phyloP scores from a whole-genome alignment of 176 grass and related monocot genomes.

The Secale cereale region DNA sequence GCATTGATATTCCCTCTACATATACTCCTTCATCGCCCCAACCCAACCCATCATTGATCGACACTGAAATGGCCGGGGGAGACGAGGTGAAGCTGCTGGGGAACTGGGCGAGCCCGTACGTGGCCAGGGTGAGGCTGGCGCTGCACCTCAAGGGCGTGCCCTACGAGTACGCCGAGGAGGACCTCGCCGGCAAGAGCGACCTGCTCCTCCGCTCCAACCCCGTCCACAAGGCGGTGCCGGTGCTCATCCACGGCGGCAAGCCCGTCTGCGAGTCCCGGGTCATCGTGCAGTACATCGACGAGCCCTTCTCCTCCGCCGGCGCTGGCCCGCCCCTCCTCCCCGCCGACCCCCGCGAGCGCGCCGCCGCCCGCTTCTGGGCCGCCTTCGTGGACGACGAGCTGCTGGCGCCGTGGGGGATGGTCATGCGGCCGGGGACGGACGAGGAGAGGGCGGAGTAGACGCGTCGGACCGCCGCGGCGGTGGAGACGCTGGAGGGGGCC shows the following conservation, averaged over 20 bases:
- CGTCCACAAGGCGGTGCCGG: slow-evolving; percentile 53
- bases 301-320: slow-evolving; percentile 2
- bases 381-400: slow-evolving; percentile 63
- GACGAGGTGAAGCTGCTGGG: slow-evolving; percentile 36
- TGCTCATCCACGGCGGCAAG: slow-evolving; percentile 52
- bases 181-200: slow-evolving; percentile 43
- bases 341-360: slow-evolving; percentile 3
- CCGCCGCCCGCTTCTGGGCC: slow-evolving; percentile 50
- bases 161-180: slow-evolving; percentile 52
- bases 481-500: slow-evolving; percentile 34
- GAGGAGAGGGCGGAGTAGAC: slow-evolving; percentile 15
- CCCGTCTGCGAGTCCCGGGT: slow-evolving; percentile 38
- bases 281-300: slow-evolving; percentile 61
- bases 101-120: slow-evolving; percentile 26
- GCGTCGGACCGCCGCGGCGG: not conserved
- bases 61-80: not conserved
- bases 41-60: too few species aligned
- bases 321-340: slow-evolving; percentile 33
- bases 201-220: slow-evolving; percentile 44
- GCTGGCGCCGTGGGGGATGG: slow-evolving; percentile 20
- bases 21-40: too few species aligned
- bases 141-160: slow-evolving; percentile 52
- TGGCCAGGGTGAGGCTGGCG: slow-evolving; percentile 28
- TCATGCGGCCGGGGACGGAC: not conserved
- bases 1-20: too few species aligned